These are phyloP conservation scores for Pseudogymnoascus sp. DNA, from an alignment of 2,329 filamentous ascomycete genomes.

Conservation along the genomic window DNA sequence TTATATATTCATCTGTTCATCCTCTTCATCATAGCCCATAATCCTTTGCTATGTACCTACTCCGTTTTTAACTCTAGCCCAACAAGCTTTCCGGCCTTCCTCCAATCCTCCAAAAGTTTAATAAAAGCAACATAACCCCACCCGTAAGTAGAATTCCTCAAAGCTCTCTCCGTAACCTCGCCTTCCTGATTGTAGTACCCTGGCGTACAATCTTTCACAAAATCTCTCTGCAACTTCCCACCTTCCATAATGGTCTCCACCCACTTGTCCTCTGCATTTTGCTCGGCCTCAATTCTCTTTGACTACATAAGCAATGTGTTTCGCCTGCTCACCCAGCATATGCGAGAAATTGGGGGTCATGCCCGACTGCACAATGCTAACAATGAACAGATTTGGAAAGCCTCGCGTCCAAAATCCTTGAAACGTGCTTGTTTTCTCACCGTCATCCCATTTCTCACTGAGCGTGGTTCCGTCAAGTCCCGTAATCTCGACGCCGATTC, in stretches of 20 bases:
- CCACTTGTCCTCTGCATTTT: constrained; percentile 8
- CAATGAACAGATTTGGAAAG: constrained; percentile 11
- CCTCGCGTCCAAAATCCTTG: not conserved
- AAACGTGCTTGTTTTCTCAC: not conserved
- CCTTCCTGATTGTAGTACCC: constrained; percentile 9
- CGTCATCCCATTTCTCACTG: constrained; percentile 9
- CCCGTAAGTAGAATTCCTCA: not conserved
- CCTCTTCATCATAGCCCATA: not conserved
- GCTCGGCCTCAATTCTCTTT: not conserved
- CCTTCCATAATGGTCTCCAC: not conserved
- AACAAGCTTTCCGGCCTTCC: not conserved
- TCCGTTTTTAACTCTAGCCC: not conserved
- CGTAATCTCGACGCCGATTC: constrained; percentile 7
- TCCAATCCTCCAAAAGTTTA: constrained; percentile 1
- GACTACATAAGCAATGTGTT: constrained; percentile 10
- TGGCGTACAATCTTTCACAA: constrained; percentile 7
- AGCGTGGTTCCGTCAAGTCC: constrained; percentile 8
- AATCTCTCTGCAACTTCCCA: not conserved
- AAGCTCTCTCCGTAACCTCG: not conserved
- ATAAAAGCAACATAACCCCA: not conserved
- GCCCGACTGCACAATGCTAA: not conserved
- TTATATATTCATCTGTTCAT: not conserved
- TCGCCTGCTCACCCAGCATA: not conserved
- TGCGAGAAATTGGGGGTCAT: constrained; percentile 6
- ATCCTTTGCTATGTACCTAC: not conserved